Evolutionary conservation across 768 basidiomycete species (phyloP).

Genomic region (Lactifluus subvellereus): DNA sequence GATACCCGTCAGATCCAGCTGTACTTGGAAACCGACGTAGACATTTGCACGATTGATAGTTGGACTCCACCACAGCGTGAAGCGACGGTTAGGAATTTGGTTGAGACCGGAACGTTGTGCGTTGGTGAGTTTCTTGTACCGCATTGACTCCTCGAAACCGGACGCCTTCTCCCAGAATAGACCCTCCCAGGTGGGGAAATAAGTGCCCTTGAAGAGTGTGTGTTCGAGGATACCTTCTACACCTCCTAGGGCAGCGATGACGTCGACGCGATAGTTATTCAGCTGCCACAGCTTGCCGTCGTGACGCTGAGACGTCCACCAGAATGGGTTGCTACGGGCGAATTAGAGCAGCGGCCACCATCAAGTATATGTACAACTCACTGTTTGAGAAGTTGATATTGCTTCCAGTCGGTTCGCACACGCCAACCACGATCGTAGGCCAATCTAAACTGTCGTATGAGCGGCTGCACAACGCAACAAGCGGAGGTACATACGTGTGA

Average conservation of each 20-base stretch:
- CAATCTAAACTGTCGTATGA: constrained; percentile 41
- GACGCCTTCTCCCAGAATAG: constrained; percentile 99
- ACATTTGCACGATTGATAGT: constrained; percentile 99
- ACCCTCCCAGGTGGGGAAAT: constrained; percentile 97
- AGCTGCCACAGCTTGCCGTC: constrained; percentile 96
- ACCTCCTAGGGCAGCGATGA: constrained; percentile 95
- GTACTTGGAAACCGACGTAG: constrained; percentile 99
- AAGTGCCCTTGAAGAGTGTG: constrained; percentile 95
- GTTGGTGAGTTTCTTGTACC: constrained; percentile 95
- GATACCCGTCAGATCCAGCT: constrained; percentile 94
- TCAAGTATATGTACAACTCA: constrained; percentile 34
- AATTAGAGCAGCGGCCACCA: neutral
- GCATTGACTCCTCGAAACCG: constrained; percentile 94
- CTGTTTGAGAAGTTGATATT: constrained; percentile 92
- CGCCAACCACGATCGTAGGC: constrained; percentile 99
- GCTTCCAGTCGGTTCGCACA: constrained; percentile 96
- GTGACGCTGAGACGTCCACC: constrained; percentile 98
- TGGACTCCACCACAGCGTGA: constrained; percentile 99
- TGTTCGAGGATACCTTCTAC: constrained; percentile 96
- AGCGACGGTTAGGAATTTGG: constrained; percentile 97
- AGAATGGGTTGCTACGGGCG: constrained; percentile 80
- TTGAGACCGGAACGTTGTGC: constrained; percentile 97
- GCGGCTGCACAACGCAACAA: constrained; percentile 1
- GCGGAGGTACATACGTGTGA: constrained; percentile 57
- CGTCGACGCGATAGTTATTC: constrained; percentile 98